Evolutionary conservation across 208 protist genomes (phyloP).

Genomic region (Trypanosoma caninum): DNA sequence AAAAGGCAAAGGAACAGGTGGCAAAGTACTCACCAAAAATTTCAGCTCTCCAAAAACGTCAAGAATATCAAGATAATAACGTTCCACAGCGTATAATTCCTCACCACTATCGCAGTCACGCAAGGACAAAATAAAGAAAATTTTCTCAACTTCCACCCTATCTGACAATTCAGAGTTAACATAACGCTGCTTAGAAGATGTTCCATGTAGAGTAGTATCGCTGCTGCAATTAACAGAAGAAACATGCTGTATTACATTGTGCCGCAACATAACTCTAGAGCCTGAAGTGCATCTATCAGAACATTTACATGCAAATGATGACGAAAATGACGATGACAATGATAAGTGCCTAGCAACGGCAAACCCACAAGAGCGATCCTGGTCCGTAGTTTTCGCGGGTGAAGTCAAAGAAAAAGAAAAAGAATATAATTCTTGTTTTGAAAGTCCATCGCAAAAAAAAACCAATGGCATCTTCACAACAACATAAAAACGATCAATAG

Average conservation of each 20-base stretch:
- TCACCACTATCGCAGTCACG: constrained; percentile 14
- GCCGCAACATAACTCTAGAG: background rate
- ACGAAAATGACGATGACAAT: background rate
- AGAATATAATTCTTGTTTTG: background rate
- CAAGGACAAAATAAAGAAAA: constrained; percentile 15
- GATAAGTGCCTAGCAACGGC: constrained; percentile 27
- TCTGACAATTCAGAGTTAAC: background rate
- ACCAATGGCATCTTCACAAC: background rate
- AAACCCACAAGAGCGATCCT: constrained; percentile 10
- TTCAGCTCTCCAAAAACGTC: constrained; percentile 15
- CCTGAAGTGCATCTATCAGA: background rate
- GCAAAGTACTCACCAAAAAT: constrained; percentile 19
- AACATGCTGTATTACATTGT: background rate
- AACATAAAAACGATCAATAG: constrained; percentile 17
- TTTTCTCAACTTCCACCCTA: constrained; percentile 11
- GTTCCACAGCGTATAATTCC: background rate
- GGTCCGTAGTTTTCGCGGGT: background rate
- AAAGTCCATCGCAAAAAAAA: background rate
- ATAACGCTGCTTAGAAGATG: background rate
- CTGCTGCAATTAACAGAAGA: background rate
- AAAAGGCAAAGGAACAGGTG: constrained; percentile 27
- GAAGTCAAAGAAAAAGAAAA: constrained; percentile 1
- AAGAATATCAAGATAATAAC: constrained; percentile 13
- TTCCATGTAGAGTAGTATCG: background rate
- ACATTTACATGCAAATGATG: background rate